A percentile compares a stretch with the other conserved stretches of the same genome.
Conservation (phyloP, 371 early-diverging fungal genomes). For the Syncephalastrum monosporum region DNA sequence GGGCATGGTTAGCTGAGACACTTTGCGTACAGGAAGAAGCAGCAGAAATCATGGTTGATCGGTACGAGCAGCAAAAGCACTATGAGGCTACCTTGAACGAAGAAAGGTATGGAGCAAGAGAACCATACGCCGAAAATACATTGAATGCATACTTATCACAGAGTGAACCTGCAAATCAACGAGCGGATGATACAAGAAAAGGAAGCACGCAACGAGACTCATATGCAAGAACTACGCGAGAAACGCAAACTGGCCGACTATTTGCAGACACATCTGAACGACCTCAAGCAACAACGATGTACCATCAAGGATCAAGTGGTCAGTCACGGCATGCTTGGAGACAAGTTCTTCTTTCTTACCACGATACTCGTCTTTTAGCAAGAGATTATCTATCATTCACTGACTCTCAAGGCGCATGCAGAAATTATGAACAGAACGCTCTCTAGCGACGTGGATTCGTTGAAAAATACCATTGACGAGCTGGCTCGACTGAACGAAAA, state of each 20-base stretch:
- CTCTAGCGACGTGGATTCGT: no score
- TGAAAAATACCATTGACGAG: no score
- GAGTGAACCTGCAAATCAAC: conserved; percentile 6
- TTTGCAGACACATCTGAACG: conserved; percentile 8
- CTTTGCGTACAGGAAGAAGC: conserved; percentile 2
- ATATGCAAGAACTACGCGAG: conserved; percentile 9
- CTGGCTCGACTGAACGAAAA: no score
- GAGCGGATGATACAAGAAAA: conserved; percentile 9
- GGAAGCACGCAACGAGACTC: conserved; percentile 4
- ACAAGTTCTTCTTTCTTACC: no score
- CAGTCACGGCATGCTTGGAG: background rate
- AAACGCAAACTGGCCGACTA: conserved; percentile 7
- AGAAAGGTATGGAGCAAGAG: background rate
- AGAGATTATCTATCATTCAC: no score
- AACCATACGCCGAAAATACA: background rate
- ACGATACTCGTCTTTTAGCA: no score
- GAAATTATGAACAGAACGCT: no score
- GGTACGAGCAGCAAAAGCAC: conserved; percentile 4
- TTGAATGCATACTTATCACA: background rate
- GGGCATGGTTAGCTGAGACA: background rate
- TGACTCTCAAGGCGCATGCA: no score
- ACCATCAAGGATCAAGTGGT: conserved; percentile 13
- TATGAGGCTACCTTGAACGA: background rate
- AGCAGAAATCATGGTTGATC: conserved; percentile 2
- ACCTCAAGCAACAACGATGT: conserved; percentile 12